Evolutionary conservation across 345 rosid species (phyloP).

Genomic region (Eucalyptus viminalis): DNA sequence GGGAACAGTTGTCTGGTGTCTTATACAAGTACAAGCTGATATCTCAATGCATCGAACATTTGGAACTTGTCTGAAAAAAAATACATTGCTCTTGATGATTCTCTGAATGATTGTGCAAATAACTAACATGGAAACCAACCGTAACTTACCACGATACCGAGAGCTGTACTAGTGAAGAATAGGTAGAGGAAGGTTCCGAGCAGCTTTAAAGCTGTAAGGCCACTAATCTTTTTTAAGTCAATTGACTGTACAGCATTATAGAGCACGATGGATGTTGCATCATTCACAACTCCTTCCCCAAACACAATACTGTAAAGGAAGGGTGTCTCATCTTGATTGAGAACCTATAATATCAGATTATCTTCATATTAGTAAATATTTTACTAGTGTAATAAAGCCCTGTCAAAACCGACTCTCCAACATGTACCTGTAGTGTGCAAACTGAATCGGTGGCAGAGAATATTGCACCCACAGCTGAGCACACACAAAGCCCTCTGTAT

Average conservation of each 20-base stretch:
- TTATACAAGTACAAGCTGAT: background rate
- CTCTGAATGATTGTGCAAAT: background rate
- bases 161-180: conserved; percentile 44
- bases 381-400: background rate
- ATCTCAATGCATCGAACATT: background rate
- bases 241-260: conserved; percentile 53
- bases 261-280: conserved; percentile 70
- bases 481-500: background rate
- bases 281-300: conserved; percentile 81
- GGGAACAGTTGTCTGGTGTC: background rate
- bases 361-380: background rate
- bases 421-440: conserved; percentile 59
- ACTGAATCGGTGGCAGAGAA: conserved; percentile 73
- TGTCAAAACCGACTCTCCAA: background rate
- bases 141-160: conserved; percentile 47
- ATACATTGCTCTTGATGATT: background rate
- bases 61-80: background rate
- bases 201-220: conserved; percentile 18
- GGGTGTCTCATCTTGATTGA: conserved; percentile 72
- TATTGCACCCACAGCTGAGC: conserved; percentile 64
- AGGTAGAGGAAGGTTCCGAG: conserved; percentile 60
- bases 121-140: background rate
- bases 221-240: conserved; percentile 18
- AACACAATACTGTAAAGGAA: conserved; percentile 66
- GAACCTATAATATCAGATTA: conserved; percentile 26